Percentiles rank a stretch among this genome's conserved stretches.
phyloP scores from a whole-genome alignment of 106 monocot species.

The Dendrobium chrysotoxum region DNA sequence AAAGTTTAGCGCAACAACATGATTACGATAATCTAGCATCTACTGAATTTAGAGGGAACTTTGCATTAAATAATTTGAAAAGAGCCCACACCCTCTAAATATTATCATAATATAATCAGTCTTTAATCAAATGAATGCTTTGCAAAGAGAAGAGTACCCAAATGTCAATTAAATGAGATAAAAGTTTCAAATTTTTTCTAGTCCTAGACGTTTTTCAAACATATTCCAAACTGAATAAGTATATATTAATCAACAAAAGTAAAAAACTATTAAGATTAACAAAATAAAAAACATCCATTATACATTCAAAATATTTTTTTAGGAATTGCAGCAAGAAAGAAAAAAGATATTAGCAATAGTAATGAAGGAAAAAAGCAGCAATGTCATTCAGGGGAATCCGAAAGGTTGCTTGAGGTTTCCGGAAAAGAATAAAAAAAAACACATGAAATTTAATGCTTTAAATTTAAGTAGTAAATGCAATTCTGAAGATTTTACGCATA shows the following conservation, averaged over 20 bases:
- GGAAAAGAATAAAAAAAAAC: neutral
- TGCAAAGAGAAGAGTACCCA: neutral
- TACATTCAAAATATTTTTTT: neutral
- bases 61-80: neutral
- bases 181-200: too few species aligned
- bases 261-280: neutral
- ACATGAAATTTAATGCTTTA: neutral
- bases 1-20: neutral
- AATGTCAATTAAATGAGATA: neutral
- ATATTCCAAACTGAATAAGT: neutral
- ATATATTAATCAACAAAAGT: neutral
- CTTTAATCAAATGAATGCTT: neutral
- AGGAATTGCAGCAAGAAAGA: neutral
- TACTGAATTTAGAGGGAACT: neutral
- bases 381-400: neutral
- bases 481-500: neutral
- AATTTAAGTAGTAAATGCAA: slow-evolving; percentile 5
- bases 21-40: neutral
- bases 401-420: neutral
- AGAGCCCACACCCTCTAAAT: neutral
- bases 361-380: neutral
- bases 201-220: too few species aligned
- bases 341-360: neutral
- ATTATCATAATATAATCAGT: neutral
- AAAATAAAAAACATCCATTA: neutral